Conservation (phyloP, 768 basidiomycete species). For the Psilocybe azurescens region DNA sequence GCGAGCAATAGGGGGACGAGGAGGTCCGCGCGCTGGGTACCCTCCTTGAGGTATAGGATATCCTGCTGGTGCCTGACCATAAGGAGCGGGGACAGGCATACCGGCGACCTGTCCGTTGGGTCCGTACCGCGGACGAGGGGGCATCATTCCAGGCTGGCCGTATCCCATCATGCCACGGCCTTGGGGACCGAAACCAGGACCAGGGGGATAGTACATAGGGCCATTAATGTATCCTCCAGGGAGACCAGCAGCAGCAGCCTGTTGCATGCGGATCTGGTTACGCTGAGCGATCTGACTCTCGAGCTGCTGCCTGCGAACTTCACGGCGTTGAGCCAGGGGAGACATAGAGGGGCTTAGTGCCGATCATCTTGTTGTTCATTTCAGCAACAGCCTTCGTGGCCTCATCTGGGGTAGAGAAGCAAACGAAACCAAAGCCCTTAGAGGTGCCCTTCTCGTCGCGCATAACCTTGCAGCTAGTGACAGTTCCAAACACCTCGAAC, state of each 20-base stretch:
- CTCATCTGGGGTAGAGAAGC: constrained; percentile 98
- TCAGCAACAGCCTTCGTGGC: constrained; percentile 99
- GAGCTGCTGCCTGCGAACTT: constrained; percentile 96
- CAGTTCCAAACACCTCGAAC: constrained; percentile 95
- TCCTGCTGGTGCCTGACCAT: constrained; percentile 72
- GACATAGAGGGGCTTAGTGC: constrained; percentile 97
- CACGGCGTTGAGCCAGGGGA: constrained; percentile 97
- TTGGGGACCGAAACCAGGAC: constrained; percentile 83
- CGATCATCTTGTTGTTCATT: constrained; percentile 99
- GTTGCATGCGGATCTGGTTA: constrained; percentile 95
- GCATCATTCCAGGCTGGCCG: constrained; percentile 85
- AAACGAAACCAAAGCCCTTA: constrained; percentile 99
- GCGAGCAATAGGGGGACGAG: constrained; percentile 68
- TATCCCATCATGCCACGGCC: constrained; percentile 83
- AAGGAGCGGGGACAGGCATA: constrained; percentile 77
- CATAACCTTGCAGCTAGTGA: constrained; percentile 99
- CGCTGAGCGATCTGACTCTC: constrained; percentile 99
- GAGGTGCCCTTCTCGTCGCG: constrained; percentile 93
- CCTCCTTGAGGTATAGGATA: constrained; percentile 65
- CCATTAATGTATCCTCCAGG: constrained; percentile 84
- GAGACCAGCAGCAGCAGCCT: constrained; percentile 87
- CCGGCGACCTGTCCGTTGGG: constrained; percentile 77
- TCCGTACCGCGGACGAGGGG: constrained; percentile 85
- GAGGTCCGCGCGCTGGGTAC: constrained; percentile 64
- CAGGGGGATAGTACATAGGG: constrained; percentile 87